phyloP scores from a whole-genome alignment of 768 basidiomycete species.

The Saitozyma podzolica region DNA sequence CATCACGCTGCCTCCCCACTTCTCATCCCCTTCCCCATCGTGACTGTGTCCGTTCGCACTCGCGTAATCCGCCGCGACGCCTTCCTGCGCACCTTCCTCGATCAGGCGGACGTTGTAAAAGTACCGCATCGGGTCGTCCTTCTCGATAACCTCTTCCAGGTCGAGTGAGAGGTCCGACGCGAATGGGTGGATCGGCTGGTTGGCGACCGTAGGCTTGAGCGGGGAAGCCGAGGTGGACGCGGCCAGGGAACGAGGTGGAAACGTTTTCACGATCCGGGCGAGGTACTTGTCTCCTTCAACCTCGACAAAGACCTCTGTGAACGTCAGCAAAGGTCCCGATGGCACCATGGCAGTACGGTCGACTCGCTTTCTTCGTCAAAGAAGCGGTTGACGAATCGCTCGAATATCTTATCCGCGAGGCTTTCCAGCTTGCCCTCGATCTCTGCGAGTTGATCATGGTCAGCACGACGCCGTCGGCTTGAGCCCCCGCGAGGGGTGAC shows the following conservation, averaged over 20 bases:
- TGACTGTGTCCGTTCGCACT: slow-evolving; percentile 22
- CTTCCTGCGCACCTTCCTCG: slow-evolving; percentile 36
- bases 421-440: slow-evolving; percentile 94
- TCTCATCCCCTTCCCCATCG: slow-evolving; percentile 31
- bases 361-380: slow-evolving; percentile 84
- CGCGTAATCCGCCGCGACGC: slow-evolving; percentile 28
- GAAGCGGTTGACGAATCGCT: slow-evolving; percentile 94
- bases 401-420: slow-evolving; percentile 89
- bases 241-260: slow-evolving; percentile 53
- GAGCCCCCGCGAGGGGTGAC: neutral
- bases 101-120: slow-evolving; percentile 84
- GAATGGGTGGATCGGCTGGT: slow-evolving; percentile 60
- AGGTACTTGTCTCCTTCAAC: slow-evolving; percentile 83
- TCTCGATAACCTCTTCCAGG: slow-evolving; percentile 66
- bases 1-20: slow-evolving; percentile 65
- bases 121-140: slow-evolving; percentile 80
- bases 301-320: slow-evolving; percentile 78
- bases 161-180: slow-evolving; percentile 77
- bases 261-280: slow-evolving; percentile 75
- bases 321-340: neutral
- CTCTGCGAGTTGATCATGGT: slow-evolving; percentile 59
- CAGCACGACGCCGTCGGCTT: neutral
- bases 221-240: slow-evolving; percentile 53
- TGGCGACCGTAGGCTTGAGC: slow-evolving; percentile 2
- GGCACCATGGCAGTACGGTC: slow-evolving; percentile 3